phyloP scores from a whole-genome alignment of 2,329 filamentous ascomycete species.

The Fusarium equiseti region DNA sequence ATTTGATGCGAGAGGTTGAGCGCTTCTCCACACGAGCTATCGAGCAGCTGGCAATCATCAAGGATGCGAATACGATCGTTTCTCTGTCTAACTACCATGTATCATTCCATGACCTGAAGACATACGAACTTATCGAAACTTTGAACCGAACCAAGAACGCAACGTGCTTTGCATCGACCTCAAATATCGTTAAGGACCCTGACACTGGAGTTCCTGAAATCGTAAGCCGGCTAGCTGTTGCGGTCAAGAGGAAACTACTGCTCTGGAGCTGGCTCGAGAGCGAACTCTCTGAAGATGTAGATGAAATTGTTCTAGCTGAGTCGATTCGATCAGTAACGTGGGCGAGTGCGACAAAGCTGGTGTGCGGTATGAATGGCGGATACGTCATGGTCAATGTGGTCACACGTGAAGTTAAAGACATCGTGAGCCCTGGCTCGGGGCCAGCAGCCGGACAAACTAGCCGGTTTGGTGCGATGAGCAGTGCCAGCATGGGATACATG shows the following conservation, averaged over 20 bases:
- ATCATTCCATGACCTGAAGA: slow-evolving; percentile 89
- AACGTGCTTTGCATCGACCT: slow-evolving; percentile 90
- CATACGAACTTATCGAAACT: slow-evolving; percentile 83
- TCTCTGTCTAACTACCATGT: slow-evolving; percentile 92
- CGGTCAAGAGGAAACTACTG: slow-evolving; percentile 89
- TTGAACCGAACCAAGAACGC: slow-evolving; percentile 88
- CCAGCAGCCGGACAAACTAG: slow-evolving; percentile 73
- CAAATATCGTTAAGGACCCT: slow-evolving; percentile 92
- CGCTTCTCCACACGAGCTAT: slow-evolving; percentile 92
- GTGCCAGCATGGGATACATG: slow-evolving; percentile 95
- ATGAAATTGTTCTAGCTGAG: slow-evolving; percentile 83
- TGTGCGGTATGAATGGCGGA: slow-evolving; percentile 90
- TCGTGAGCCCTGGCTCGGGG: slow-evolving; percentile 80
- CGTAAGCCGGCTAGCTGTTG: slow-evolving; percentile 90
- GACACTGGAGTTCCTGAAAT: slow-evolving; percentile 91
- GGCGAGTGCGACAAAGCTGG: slow-evolving; percentile 86
- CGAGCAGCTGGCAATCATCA: slow-evolving; percentile 94
- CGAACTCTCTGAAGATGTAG: slow-evolving; percentile 80
- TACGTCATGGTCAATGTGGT: slow-evolving; percentile 91
- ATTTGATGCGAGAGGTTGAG: slow-evolving; percentile 90
- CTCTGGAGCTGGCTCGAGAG: slow-evolving; percentile 98
- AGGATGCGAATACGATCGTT: slow-evolving; percentile 91
- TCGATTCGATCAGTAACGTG: slow-evolving; percentile 91
- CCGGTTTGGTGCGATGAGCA: slow-evolving; percentile 85
- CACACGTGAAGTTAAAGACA: slow-evolving; percentile 78